A percentile compares a stretch with the other conserved stretches of the same genome.
These are phyloP conservation scores for Sanghuangporus baumii DNA, from an alignment of 1,284 basidiomycete species.

Conservation along the genomic window DNA sequence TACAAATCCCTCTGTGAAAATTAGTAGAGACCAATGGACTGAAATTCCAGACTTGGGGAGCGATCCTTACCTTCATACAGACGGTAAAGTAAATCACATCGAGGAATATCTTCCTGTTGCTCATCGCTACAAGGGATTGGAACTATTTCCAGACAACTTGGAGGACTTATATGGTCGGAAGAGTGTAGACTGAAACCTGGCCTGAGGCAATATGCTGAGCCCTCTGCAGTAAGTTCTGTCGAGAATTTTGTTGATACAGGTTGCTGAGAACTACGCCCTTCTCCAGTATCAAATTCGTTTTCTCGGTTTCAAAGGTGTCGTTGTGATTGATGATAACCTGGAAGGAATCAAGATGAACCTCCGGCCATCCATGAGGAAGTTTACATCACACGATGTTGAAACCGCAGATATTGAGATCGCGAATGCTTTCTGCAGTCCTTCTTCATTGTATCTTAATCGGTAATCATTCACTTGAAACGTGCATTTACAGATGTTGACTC, in stretches of 20 bases:
- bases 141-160: constrained; percentile 60
- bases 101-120: constrained; percentile 24
- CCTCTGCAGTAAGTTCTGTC: constrained; percentile 47
- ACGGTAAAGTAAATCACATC: constrained; percentile 36
- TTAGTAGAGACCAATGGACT: constrained; percentile 53
- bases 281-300: constrained; percentile 70
- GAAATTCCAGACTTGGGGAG: constrained; percentile 47
- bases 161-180: constrained; percentile 49
- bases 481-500: not conserved
- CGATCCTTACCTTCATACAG: constrained; percentile 52
- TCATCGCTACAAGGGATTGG: constrained; percentile 32
- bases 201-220: constrained; percentile 33
- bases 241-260: not conserved
- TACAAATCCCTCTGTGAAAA: constrained; percentile 63
- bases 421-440: constrained; percentile 49
- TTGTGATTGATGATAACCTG: constrained; percentile 55
- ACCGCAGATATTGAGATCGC: constrained; percentile 66
- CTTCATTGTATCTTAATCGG: constrained; percentile 60
- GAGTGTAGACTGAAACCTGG: constrained; percentile 41
- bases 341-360: constrained; percentile 53
- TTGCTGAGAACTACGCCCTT: not conserved
- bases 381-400: constrained; percentile 42
- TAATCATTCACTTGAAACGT: constrained; percentile 25
- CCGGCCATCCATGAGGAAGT: constrained; percentile 72
- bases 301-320: constrained; percentile 72